Conservation (phyloP, 169 alveolate species). For the Plasmodium vivax region DNA sequence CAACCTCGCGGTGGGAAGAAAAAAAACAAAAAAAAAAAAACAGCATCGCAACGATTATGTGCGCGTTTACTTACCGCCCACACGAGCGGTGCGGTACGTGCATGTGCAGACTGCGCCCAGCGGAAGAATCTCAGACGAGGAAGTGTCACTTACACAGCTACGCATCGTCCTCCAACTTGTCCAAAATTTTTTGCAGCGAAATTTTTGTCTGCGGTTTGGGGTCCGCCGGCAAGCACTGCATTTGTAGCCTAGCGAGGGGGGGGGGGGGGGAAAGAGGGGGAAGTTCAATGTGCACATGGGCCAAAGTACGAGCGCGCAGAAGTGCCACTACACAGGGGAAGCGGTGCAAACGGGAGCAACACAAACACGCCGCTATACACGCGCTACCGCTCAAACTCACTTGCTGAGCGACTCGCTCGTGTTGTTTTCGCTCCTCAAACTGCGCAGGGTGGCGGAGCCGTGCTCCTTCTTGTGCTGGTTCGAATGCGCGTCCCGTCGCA, state of each 20-base stretch:
- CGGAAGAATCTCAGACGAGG: background rate
- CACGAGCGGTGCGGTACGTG: background rate
- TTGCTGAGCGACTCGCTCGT: conserved; percentile 29
- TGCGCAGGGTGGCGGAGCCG: conserved; percentile 17
- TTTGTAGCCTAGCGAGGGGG: conserved; percentile 19
- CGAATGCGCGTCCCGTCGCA: background rate
- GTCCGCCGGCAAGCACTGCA: conserved; percentile 70
- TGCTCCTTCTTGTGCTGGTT: background rate
- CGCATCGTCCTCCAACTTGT: background rate
- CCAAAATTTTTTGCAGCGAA: conserved; percentile 39
- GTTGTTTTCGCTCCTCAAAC: conserved; percentile 16
- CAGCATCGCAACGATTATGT: background rate
- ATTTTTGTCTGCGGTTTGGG: conserved; percentile 72
- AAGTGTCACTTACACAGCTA: background rate
- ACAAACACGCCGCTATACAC: background rate
- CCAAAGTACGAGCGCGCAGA: background rate
- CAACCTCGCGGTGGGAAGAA: background rate
- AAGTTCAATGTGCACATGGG: background rate
- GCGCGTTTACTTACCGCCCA: background rate
- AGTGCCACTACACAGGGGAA: background rate
- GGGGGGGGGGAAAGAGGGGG: background rate
- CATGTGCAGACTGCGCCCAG: background rate
- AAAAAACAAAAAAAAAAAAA: background rate
- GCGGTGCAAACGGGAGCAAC: background rate
- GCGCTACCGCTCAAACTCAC: background rate